Percentiles rank a stretch among this genome's conserved stretches.
Conservation (phyloP, 106 monocot genomes). For the Xerophyta viscosa region DNA sequence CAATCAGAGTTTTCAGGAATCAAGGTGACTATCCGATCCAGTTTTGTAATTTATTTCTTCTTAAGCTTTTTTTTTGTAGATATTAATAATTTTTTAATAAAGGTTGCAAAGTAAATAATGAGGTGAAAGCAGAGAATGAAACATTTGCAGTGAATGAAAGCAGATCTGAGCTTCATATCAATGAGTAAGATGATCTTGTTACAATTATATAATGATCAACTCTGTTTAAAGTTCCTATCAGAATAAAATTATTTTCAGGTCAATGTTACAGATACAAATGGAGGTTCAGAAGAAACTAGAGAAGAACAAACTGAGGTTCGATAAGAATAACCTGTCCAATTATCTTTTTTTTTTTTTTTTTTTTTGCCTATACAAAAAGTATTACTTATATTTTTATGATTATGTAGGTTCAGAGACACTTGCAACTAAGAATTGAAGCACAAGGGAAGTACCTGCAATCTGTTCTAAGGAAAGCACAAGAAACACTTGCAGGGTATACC, state of each 20-base stretch:
- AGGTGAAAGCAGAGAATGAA: background rate
- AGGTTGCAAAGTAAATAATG: background rate
- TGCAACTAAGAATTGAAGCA: constrained; percentile 79
- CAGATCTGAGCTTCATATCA: constrained; percentile 4
- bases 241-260: constrained; percentile 12
- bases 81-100: background rate
- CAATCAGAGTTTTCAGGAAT: background rate
- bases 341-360: too few species aligned
- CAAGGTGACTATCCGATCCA: constrained; percentile 2
- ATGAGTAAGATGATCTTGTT: constrained; percentile 29
- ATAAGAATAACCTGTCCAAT: background rate
- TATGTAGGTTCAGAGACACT: constrained; percentile 82
- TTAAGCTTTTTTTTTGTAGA: background rate
- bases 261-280: constrained; percentile 46
- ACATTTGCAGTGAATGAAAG: background rate
- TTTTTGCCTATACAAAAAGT: too few species aligned
- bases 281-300: constrained; percentile 58
- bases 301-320: constrained; percentile 65
- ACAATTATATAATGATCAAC: background rate
- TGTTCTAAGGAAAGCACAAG: constrained; percentile 61
- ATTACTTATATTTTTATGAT: too few species aligned
- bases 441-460: constrained; percentile 74
- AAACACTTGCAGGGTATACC: constrained; percentile 35
- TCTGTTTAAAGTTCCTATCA: background rate
- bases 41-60: background rate